These are phyloP conservation scores for Metarhizium rileyi DNA, from an alignment of 2,329 filamentous ascomycete genomes.

Conservation along the genomic window DNA sequence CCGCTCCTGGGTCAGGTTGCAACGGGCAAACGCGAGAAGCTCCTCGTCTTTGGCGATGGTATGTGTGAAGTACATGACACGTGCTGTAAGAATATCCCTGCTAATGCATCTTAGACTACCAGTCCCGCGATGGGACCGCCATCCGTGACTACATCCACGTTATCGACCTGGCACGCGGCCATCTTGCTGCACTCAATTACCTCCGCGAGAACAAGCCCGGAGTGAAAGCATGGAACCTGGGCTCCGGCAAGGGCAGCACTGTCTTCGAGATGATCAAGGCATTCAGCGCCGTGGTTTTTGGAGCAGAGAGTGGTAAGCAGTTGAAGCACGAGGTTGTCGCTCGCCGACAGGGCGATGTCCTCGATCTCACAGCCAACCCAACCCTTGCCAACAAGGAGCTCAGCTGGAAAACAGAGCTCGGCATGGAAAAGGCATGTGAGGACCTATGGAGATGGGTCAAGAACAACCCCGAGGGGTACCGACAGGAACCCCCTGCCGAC, in stretches of 20 bases:
- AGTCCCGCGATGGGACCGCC: conserved; percentile 80
- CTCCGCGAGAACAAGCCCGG: conserved; percentile 77
- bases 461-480: conserved; percentile 94
- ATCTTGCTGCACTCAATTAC: conserved; percentile 83
- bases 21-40: conserved; percentile 86
- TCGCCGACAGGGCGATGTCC: conserved; percentile 78
- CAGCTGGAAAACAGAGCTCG: conserved; percentile 82
- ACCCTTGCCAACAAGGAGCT: conserved; percentile 80
- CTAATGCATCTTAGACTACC: conserved; percentile 58
- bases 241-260: conserved; percentile 87
- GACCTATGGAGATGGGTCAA: conserved; percentile 96
- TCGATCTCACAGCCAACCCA: conserved; percentile 91
- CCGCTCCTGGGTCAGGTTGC: conserved; percentile 92
- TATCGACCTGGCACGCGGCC: conserved; percentile 76
- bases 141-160: conserved; percentile 99
- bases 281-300: conserved; percentile 49
- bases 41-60: conserved; percentile 92
- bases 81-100: neutral
- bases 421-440: conserved; percentile 84
- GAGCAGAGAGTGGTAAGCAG: neutral
- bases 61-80: conserved; percentile 23
- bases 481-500: conserved; percentile 78
- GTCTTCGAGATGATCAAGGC: conserved; percentile 97
- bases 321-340: conserved; percentile 79
- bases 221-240: conserved; percentile 92